Conservation (phyloP, 2,329 filamentous ascomycete species). For the Aspergillus sp. region DNA sequence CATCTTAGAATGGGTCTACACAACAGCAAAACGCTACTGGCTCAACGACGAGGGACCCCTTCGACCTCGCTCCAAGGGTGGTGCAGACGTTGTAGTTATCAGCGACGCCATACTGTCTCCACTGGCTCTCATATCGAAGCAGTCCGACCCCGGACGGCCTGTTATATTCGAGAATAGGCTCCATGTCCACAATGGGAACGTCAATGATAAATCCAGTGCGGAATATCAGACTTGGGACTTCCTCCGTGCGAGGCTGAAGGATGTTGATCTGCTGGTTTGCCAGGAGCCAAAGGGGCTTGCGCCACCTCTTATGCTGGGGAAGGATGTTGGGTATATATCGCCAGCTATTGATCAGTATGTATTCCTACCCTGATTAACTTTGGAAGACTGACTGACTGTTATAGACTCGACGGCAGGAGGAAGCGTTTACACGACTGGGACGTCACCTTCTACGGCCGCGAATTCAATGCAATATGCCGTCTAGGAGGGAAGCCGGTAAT, state of each 20-base stretch:
- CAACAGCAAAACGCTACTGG: constrained; percentile 60
- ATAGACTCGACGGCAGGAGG: constrained; percentile 55
- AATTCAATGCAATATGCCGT: constrained; percentile 10
- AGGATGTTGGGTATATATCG: constrained; percentile 62
- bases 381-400: too few relatives aligned
- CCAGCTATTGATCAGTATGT: background rate
- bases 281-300: constrained; percentile 74
- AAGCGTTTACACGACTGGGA: constrained; percentile 65
- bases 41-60: constrained; percentile 65
- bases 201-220: constrained; percentile 52
- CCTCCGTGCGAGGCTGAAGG: constrained; percentile 67
- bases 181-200: background rate
- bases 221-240: constrained; percentile 72
- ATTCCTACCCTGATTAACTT: too few relatives aligned
- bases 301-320: constrained; percentile 61
- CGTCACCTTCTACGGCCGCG: constrained; percentile 10
- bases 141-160: background rate
- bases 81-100: constrained; percentile 72
- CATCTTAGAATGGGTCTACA: background rate
- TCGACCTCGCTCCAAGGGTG: constrained; percentile 61
- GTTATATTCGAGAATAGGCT: background rate
- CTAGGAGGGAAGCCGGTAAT: background rate
- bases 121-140: constrained; percentile 49
- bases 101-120: constrained; percentile 80
- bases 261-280: constrained; percentile 75